phyloP scores from a whole-genome alignment of 2,329 filamentous ascomycete genomes.

The Cadophora gregata region DNA sequence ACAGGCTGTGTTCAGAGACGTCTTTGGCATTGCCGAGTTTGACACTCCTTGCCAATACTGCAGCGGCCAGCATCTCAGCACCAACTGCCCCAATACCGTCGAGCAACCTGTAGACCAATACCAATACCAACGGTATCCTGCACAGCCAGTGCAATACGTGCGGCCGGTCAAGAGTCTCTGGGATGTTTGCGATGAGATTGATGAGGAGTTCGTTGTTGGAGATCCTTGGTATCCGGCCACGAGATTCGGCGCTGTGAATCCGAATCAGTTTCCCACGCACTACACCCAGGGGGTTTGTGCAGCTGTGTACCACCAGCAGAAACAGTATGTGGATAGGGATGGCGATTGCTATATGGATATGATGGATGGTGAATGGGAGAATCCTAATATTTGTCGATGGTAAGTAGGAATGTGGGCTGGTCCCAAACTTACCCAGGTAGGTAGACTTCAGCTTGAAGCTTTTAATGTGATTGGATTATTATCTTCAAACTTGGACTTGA shows the following conservation, averaged over 20 bases:
- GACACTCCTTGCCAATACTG: constrained; percentile 1
- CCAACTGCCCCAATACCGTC: not conserved
- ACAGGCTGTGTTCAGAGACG: not conserved
- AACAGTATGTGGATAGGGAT: not conserved
- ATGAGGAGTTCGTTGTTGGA: not conserved
- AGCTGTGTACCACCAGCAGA: not conserved
- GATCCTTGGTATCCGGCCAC: not conserved
- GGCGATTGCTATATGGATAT: not conserved
- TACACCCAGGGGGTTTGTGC: not conserved
- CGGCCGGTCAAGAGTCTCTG: not conserved
- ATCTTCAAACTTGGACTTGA: not conserved
- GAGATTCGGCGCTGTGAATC: not conserved
- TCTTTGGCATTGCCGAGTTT: not conserved
- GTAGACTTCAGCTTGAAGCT: not conserved
- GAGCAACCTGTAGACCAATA: not conserved
- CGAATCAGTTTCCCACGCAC: not conserved
- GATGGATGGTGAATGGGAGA: not conserved
- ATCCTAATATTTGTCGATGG: not conserved
- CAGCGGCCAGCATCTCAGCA: not conserved
- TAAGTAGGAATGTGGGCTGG: constrained; percentile 11
- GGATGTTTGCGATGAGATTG: constrained; percentile 4
- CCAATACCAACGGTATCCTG: not conserved
- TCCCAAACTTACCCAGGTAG: not conserved
- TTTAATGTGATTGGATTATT: not conserved
- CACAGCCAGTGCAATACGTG: not conserved